Conservation (phyloP, 192 early-diverging fungal species). For the Linnemannia schmuckeri region DNA sequence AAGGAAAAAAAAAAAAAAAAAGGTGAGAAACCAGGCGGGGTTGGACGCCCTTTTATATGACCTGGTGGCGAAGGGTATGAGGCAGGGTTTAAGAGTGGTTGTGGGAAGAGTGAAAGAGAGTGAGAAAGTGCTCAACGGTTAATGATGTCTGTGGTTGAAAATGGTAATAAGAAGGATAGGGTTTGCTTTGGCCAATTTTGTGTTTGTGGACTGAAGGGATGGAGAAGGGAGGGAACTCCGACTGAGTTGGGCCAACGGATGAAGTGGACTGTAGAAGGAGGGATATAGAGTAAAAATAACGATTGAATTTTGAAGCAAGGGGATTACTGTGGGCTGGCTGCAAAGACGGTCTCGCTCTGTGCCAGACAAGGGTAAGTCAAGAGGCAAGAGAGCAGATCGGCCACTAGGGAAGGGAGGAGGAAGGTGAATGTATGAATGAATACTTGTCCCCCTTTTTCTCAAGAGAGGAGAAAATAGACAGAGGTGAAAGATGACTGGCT, state of each 20-base stretch:
- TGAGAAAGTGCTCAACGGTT: background rate
- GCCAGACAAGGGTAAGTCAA: background rate
- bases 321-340: background rate
- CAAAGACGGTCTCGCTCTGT: no score
- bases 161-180: background rate
- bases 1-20: background rate
- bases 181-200: constrained; percentile 7
- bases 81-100: background rate
- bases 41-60: background rate
- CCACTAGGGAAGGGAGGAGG: background rate
- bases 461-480: background rate
- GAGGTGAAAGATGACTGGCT: background rate
- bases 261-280: background rate
- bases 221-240: background rate
- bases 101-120: background rate
- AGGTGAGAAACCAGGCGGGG: background rate
- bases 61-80: background rate
- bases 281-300: background rate
- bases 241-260: background rate
- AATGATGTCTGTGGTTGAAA: background rate
- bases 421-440: background rate
- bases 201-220: background rate
- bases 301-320: background rate
- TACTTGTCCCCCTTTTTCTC: background rate
- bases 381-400: constrained; percentile 1